Evolutionary conservation across 352 stramenopile species (phyloP).

Genomic region (Plasmopara muralis): DNA sequence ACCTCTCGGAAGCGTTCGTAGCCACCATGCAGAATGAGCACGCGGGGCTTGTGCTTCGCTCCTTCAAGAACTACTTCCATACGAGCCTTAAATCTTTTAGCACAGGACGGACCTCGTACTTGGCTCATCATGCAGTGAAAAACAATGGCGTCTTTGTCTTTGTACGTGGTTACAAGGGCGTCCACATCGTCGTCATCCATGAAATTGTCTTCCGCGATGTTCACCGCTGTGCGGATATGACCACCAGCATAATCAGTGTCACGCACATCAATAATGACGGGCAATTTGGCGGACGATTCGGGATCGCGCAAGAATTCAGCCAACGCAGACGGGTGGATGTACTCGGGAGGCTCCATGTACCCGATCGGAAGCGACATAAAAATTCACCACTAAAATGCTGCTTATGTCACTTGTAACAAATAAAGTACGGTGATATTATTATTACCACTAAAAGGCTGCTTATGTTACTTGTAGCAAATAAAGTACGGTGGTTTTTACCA

Average conservation of each 20-base stretch:
- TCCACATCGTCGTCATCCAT: conserved; percentile 79
- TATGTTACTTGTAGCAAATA: too few relatives aligned
- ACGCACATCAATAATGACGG: conserved; percentile 70
- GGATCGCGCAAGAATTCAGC: conserved; percentile 42
- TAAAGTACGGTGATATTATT: background rate
- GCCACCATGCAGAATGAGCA: conserved; percentile 67
- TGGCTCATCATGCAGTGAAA: conserved; percentile 89
- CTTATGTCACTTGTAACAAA: conserved; percentile 1
- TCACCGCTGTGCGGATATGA: conserved; percentile 72
- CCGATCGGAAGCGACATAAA: conserved; percentile 23
- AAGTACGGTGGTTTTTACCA: too few relatives aligned
- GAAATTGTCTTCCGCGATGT: conserved; percentile 74
- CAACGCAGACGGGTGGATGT: conserved; percentile 49
- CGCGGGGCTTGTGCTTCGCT: conserved; percentile 35
- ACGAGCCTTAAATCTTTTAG: conserved; percentile 62
- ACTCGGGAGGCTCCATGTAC: conserved; percentile 31
- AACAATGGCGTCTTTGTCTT: conserved; percentile 56
- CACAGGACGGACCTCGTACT: conserved; percentile 73
- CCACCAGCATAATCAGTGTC: conserved; percentile 66
- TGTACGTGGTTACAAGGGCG: conserved; percentile 57
- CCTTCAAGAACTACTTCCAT: conserved; percentile 45
- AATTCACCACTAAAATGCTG: background rate
- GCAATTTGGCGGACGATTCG: conserved; percentile 19
- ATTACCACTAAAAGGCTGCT: too few relatives aligned
- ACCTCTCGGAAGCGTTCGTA: conserved; percentile 64